phyloP scores from a whole-genome alignment of 164 flowering plant species.

The Berberis vulgaris region DNA sequence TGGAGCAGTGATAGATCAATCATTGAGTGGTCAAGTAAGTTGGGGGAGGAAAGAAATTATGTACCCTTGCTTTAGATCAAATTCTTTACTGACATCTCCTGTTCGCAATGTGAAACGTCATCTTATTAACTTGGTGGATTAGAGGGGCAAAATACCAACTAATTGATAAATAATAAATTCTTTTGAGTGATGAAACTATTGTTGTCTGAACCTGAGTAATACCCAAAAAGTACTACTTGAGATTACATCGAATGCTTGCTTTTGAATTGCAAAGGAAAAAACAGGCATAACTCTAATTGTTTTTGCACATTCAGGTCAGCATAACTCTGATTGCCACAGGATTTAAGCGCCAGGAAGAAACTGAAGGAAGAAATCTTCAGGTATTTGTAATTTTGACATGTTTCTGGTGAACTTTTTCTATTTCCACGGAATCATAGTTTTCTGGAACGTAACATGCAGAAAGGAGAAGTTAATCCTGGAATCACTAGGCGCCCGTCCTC shows the following conservation, averaged over 20 bases:
- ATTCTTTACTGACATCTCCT: too few species aligned
- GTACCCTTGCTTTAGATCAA: not conserved
- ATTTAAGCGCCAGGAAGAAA: slow-evolving; percentile 23
- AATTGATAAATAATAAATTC: too few species aligned
- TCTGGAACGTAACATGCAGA: slow-evolving; percentile 12
- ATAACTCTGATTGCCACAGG: slow-evolving; percentile 26
- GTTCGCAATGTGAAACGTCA: too few species aligned
- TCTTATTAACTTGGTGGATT: too few species aligned
- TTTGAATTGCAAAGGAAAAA: too few species aligned
- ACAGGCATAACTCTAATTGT: not conserved
- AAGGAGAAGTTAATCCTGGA: slow-evolving; percentile 14
- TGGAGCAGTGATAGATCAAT: slow-evolving; percentile 86
- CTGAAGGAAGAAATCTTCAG: slow-evolving; percentile 5
- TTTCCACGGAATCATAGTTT: not conserved
- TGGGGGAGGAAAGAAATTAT: not conserved
- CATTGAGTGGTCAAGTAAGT: slow-evolving; percentile 81
- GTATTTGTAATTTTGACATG: not conserved
- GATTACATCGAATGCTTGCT: too few species aligned
- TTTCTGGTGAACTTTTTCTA: not conserved
- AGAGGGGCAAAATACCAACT: too few species aligned
- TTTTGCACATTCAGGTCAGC: slow-evolving; percentile 18
- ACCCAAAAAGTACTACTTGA: too few species aligned
- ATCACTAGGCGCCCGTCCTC: slow-evolving; percentile 17
- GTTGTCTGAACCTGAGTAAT: too few species aligned
- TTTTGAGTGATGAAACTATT: too few species aligned